phyloP scores from a whole-genome alignment of 148 eudicot species.

The Vaccinium darrowii region DNA sequence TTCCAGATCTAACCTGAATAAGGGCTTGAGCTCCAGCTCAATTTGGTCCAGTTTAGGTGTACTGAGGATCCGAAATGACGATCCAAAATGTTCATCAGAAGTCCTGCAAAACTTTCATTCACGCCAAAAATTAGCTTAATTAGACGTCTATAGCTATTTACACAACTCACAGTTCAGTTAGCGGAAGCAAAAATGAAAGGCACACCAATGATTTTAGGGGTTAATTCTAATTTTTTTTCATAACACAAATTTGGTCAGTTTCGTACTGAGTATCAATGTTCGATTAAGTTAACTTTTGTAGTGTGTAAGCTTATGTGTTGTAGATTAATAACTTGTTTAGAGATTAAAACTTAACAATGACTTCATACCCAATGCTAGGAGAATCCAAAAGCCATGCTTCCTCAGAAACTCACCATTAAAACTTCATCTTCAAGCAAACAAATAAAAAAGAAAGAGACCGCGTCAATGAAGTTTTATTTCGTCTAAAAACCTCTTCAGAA shows the following conservation, averaged over 20 bases:
- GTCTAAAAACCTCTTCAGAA: background rate
- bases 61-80: background rate
- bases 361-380: background rate
- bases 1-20: background rate
- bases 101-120: background rate
- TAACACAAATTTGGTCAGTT: background rate
- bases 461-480: background rate
- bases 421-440: background rate
- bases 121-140: too few species aligned
- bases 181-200: too few species aligned
- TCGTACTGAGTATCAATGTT: background rate
- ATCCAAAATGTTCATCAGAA: background rate
- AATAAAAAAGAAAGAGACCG: background rate
- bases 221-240: too few species aligned
- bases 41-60: background rate
- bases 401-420: background rate
- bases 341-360: background rate
- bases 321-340: background rate
- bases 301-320: background rate
- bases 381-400: background rate
- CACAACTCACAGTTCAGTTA: background rate
- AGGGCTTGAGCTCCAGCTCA: background rate
- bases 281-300: too few species aligned
- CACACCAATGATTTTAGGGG: background rate
- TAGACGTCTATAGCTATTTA: background rate